Percentiles rank a stretch among this genome's conserved stretches.
phyloP scores from a whole-genome alignment of 2,329 filamentous ascomycete genomes.

The Cryphonectria parasitica region DNA sequence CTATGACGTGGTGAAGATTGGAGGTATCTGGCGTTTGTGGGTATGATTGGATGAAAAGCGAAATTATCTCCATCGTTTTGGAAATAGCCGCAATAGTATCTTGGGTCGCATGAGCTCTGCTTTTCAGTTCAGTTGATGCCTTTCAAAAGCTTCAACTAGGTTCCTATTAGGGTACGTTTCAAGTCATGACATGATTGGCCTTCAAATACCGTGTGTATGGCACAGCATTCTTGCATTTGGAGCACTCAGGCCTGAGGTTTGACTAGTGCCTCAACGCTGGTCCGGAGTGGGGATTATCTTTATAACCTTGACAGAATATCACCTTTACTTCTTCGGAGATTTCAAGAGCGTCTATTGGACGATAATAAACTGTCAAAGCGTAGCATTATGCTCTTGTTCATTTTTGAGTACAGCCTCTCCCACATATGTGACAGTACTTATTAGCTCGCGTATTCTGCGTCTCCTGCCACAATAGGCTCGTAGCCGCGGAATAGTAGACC shows the following conservation, averaged over 20 bases:
- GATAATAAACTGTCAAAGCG: no score
- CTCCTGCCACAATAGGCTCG: no score
- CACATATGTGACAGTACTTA: no score
- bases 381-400: no score
- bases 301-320: neutral
- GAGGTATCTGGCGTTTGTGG: constrained; percentile 3
- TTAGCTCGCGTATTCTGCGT: no score
- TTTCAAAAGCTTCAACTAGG: neutral
- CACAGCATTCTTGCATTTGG: neutral
- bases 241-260: neutral
- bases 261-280: neutral
- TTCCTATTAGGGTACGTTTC: neutral
- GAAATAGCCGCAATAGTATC: neutral
- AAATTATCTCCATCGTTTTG: no score
- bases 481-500: no score
- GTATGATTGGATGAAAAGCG: neutral
- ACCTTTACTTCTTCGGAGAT: no score
- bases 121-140: neutral
- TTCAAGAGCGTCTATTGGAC: no score
- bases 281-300: neutral
- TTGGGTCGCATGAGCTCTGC: neutral
- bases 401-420: no score
- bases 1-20: neutral
- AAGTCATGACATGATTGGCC: neutral
- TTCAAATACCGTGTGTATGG: neutral